These are phyloP conservation scores for Pichia sp. DNA, from an alignment of 1,139 yeast genomes.

Conservation along the genomic window DNA sequence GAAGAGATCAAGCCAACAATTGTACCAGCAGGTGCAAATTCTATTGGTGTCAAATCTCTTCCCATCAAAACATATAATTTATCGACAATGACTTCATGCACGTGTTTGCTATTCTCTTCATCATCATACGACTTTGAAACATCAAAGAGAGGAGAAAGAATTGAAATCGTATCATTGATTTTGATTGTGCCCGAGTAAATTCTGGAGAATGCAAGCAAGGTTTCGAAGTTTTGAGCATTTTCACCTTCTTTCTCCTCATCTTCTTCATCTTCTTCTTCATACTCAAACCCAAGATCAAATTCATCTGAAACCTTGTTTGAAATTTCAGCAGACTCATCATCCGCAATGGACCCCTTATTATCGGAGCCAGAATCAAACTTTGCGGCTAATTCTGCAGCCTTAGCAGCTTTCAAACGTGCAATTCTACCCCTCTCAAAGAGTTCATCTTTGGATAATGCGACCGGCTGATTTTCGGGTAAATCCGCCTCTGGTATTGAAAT, in stretches of 20 bases:
- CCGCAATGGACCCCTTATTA: slow-evolving; percentile 17
- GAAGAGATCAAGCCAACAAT: slow-evolving; percentile 89
- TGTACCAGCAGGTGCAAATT: slow-evolving; percentile 88
- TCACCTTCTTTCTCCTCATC: slow-evolving; percentile 34
- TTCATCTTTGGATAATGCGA: slow-evolving; percentile 50
- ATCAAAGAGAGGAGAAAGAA: slow-evolving; percentile 84
- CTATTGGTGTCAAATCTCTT: slow-evolving; percentile 71
- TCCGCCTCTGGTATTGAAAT: slow-evolving; percentile 79
- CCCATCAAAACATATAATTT: slow-evolving; percentile 89
- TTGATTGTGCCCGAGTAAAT: slow-evolving; percentile 78
- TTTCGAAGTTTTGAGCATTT: slow-evolving; percentile 48
- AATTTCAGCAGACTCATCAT: slow-evolving; percentile 22
- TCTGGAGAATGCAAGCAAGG: slow-evolving; percentile 81
- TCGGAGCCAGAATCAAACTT: slow-evolving; percentile 28
- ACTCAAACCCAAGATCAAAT: slow-evolving; percentile 31
- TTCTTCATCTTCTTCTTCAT: slow-evolving; percentile 40
- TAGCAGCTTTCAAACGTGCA: slow-evolving; percentile 67
- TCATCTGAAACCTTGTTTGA: slow-evolving; percentile 23
- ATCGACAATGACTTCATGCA: slow-evolving; percentile 50
- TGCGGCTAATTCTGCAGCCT: slow-evolving; percentile 62
- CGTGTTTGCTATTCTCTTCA: slow-evolving; percentile 39
- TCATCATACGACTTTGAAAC: slow-evolving; percentile 52
- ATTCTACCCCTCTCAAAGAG: slow-evolving; percentile 60
- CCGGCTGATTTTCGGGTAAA: slow-evolving; percentile 54
- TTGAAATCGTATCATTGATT: slow-evolving; percentile 68